These are phyloP conservation scores for Coemansia sp. DNA, from an alignment of 192 early-diverging fungal genomes.

Conservation along the genomic window DNA sequence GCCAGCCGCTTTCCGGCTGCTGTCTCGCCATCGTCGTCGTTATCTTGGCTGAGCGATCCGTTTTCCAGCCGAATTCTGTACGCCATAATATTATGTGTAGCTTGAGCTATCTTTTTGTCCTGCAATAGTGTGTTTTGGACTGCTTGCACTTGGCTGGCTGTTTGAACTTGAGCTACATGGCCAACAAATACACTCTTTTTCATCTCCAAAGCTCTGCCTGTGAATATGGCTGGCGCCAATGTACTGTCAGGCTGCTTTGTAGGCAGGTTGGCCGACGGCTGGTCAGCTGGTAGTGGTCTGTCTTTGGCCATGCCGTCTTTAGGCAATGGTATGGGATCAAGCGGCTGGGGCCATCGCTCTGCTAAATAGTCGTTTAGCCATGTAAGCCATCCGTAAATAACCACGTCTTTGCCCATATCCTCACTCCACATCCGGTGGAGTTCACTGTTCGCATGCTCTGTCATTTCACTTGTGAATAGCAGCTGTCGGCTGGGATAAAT, in stretches of 20 bases:
- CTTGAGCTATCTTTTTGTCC: conserved; percentile 76
- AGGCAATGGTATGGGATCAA: conserved; percentile 36
- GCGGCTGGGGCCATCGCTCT: conserved; percentile 33
- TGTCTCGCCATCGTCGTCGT: conserved; percentile 94
- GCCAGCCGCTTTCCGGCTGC: conserved; percentile 83
- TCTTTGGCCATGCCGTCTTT: conserved; percentile 14
- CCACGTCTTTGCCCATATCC: conserved; percentile 37
- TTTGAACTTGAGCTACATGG: conserved; percentile 63
- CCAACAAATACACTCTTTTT: conserved; percentile 85
- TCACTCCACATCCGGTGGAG: conserved; percentile 25
- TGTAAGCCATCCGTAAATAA: conserved; percentile 42
- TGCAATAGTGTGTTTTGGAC: conserved; percentile 53
- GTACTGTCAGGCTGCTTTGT: too few species aligned
- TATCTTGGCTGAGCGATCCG: conserved; percentile 61
- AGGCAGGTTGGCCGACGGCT: too few species aligned
- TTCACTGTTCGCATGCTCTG: conserved; percentile 13
- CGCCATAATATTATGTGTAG: conserved; percentile 90
- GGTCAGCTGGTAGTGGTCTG: neutral
- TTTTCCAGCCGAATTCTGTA: conserved; percentile 67
- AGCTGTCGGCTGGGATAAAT: conserved; percentile 32
- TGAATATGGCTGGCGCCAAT: conserved; percentile 49
- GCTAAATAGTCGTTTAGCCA: conserved; percentile 43
- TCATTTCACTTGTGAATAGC: conserved; percentile 25
- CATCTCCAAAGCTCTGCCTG: conserved; percentile 63
- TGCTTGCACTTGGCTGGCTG: conserved; percentile 57